A percentile compares a stretch with the other conserved stretches of the same genome.
Conservation (phyloP, 768 basidiomycete species). For the Crucibulum laeve region DNA sequence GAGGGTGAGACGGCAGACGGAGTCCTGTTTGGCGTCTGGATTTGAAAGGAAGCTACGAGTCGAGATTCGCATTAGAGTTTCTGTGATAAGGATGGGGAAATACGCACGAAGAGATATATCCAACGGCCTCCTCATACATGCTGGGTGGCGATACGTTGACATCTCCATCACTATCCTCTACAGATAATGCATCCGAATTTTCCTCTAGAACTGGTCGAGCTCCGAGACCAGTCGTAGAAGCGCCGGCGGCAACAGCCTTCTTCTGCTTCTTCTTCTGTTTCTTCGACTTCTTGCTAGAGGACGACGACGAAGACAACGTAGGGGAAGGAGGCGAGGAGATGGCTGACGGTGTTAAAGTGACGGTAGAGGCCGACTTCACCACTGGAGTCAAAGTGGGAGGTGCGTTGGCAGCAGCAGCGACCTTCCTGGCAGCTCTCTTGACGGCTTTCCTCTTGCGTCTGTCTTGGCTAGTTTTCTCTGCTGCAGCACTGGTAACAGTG, state of each 20-base stretch:
- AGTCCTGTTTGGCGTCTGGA: slow-evolving; percentile 36
- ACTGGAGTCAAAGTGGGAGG: slow-evolving; percentile 8
- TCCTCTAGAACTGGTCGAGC: slow-evolving; percentile 47
- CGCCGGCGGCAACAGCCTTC: slow-evolving; percentile 1
- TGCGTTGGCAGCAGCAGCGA: slow-evolving; percentile 5
- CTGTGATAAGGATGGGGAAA: slow-evolving; percentile 4
- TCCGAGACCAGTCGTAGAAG: slow-evolving; percentile 20
- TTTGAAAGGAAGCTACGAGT: slow-evolving; percentile 46
- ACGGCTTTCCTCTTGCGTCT: slow-evolving; percentile 4
- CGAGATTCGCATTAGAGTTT: slow-evolving; percentile 1
- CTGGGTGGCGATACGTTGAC: slow-evolving; percentile 21
- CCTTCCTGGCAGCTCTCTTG: not conserved
- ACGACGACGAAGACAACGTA: not conserved
- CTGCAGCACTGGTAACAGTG: not conserved
- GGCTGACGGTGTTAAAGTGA: not conserved
- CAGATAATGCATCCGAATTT: slow-evolving; percentile 39
- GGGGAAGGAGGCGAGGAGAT: not conserved
- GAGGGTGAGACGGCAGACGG: slow-evolving; percentile 50
- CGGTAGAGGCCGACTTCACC: slow-evolving; percentile 6
- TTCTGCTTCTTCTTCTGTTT: slow-evolving; percentile 14
- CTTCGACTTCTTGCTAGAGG: slow-evolving; percentile 4
- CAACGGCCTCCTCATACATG: slow-evolving; percentile 54
- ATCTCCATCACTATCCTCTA: slow-evolving; percentile 24
- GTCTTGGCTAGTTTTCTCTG: slow-evolving; percentile 1
- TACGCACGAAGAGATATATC: slow-evolving; percentile 60